Evolutionary conservation across 257 asterid species (phyloP), one percentile per base, ranked within the genome.

Genomic region (Nicotiana tomentosiformis): DNA sequence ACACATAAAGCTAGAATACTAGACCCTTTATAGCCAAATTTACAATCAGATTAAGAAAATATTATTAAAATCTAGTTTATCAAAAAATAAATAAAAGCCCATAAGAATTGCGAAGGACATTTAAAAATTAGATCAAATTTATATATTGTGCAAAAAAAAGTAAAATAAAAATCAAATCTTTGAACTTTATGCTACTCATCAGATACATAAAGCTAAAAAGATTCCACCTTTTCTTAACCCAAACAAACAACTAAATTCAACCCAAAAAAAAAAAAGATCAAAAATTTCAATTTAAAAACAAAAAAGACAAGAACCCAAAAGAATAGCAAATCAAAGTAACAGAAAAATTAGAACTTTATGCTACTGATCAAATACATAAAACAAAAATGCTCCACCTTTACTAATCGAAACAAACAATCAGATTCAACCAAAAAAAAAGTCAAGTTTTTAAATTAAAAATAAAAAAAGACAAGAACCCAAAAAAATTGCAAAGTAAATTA

Each of bases 341-440:
- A 33, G 11, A 23, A 23, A 70, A 53, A 60, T 10, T 9, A 10
- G 33, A 56, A 5, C 11, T 18, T 18, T 16, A 4, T 58, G 60
- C 88, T 78, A 56, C 88, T 61, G 56, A 94, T 97, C 97, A 93
- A 89, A 94, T 55, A 55, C n/a, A 55, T 15, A 55, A 57, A 17
- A 9, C 49, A 39, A 39, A 39, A 57, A 39, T 10, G 12, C 78
- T 39, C 49, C 3, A 39, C 49, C 49, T 39, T 39, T 1, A 39
- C 49, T 39, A 39, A 7, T 6, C 49, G 10, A 39, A 39, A 39
- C 49, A 39, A 39, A 39, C 49, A 39, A 7, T 39, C 49, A 39
- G 49, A 39, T 39, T 39, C 46, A 39, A 39, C 49, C 33, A 32
- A 43, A 43, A 43, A 37, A 43, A 8, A 7, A 43, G 30, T 43